Base-by-base conservation (phyloP, 2,329 filamentous ascomycete species). In the Ascochyta rabiei region DNA sequence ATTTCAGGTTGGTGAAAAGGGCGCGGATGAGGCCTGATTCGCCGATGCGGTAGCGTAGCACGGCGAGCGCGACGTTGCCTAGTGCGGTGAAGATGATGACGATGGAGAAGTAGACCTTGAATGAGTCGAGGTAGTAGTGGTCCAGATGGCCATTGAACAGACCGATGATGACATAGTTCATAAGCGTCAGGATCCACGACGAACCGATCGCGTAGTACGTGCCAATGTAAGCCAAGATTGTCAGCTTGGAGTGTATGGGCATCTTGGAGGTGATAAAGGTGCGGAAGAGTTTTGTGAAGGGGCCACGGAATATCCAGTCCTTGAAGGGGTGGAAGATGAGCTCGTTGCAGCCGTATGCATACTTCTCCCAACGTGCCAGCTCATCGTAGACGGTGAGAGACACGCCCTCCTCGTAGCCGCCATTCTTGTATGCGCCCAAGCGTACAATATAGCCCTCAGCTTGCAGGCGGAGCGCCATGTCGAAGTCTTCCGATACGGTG, bases 81-180 rank as follows among this genome's bases (percentile, higher is more conserved):
- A 87, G 73, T 4, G 79, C 80, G 45, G 83, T 86, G 77, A 89
- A 90, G 46, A 90, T 81, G 49, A 89, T 77, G 47, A 89, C 74
- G 60, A 89, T 82, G 12, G 81, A 80, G 63, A 88, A 80, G 71
- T 83, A 87, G 56, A 86, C 84, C 82, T 83, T 87, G 84, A 71
- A 91, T 18, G 85, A 89, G 76, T 91, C 87, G 63, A 91, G 80
- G 71, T 91, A 91, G 81, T 89, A 92, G 75, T 90, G 88, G 75
- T 93, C 89, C 18, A 93, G 82, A 71, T 87, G 88, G 30, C 86
- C 87, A 64, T 87, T 86, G 76, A 83, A 89, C 84, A 86, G 89
- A 33, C 89, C 89, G 46, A 89, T 80, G 34, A 89, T 74, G 72
- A 90, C 85, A 74, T 91, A 91, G 74, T 91, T 91, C 53, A 84